Evolutionary conservation across 176 grass and related monocot genomes (phyloP).

Genomic region (Phoenix dactylifera): DNA sequence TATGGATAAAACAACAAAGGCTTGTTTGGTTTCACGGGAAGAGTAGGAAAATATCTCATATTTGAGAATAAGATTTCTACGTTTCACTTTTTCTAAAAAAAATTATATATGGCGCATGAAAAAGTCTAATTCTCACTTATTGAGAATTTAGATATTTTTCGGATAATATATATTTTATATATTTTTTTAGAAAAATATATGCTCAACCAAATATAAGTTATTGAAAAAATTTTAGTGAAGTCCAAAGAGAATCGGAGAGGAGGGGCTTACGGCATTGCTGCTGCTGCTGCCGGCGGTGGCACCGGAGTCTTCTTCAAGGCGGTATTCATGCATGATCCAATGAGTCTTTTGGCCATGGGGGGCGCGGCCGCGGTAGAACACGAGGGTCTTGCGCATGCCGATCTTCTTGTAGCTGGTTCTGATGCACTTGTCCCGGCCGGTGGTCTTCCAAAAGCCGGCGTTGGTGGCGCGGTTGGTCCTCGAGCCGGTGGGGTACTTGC

Average conservation of each 20-base stretch:
- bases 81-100: too few relatives aligned
- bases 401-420: slow-evolving; percentile 89
- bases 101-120: too few relatives aligned
- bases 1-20: too few relatives aligned
- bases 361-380: slow-evolving; percentile 94
- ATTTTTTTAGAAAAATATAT: too few relatives aligned
- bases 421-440: slow-evolving; percentile 98
- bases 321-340: slow-evolving; percentile 57
- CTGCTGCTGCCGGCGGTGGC: slow-evolving; percentile 32
- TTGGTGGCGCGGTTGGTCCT: slow-evolving; percentile 82
- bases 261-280: slow-evolving; percentile 20
- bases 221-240: too few relatives aligned
- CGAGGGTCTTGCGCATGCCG: slow-evolving; percentile 97
- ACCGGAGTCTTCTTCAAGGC: slow-evolving; percentile 48
- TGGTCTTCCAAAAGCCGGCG: slow-evolving; percentile 95
- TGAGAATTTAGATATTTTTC: too few relatives aligned
- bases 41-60: too few relatives aligned
- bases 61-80: too few relatives aligned
- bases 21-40: too few relatives aligned
- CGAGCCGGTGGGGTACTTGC: slow-evolving; percentile 97
- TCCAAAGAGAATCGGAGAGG: background rate
- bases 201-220: too few relatives aligned
- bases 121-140: too few relatives aligned
- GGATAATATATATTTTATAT: too few relatives aligned
- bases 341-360: slow-evolving; percentile 82